Evolutionary conservation across 805 yeast genomes (phyloP).

Genomic region (Lipomyces yamanashiensis): DNA sequence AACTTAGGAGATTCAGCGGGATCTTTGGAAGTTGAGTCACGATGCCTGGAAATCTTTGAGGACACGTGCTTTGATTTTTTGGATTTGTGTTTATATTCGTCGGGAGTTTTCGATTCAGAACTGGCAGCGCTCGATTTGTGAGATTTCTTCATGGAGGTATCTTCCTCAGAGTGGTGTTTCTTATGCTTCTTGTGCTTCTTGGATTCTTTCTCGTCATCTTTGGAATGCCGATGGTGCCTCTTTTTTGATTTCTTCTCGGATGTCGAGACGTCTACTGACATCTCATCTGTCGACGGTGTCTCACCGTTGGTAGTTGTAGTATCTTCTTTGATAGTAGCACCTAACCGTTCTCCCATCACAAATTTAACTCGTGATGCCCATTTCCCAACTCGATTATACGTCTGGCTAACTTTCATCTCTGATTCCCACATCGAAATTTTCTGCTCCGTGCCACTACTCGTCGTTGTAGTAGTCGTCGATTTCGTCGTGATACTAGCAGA

Average conservation of each 20-base stretch:
- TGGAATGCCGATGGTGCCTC: slow-evolving; percentile 18
- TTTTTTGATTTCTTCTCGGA: slow-evolving; percentile 31
- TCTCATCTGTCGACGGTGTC: slow-evolving; percentile 38
- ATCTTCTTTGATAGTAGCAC: slow-evolving; percentile 61
- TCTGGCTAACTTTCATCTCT: slow-evolving; percentile 59
- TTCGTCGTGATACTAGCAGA: not conserved
- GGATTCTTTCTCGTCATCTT: slow-evolving; percentile 1
- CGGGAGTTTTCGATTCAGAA: not conserved
- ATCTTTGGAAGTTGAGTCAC: no score
- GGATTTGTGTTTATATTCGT: not conserved
- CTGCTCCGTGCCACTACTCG: slow-evolving; percentile 52
- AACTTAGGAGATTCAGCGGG: no score
- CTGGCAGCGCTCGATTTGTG: slow-evolving; percentile 35
- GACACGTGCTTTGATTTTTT: not conserved
- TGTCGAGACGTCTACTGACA: not conserved
- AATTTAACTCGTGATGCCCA: slow-evolving; percentile 90
- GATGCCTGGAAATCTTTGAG: no score
- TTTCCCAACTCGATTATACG: slow-evolving; percentile 53
- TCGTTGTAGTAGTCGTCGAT: not conserved
- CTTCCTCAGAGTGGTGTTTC: slow-evolving; percentile 36
- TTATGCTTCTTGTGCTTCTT: slow-evolving; percentile 42
- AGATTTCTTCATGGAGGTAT: slow-evolving; percentile 36
- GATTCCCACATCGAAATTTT: slow-evolving; percentile 53
- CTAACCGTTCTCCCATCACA: slow-evolving; percentile 79
- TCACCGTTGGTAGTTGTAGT: slow-evolving; percentile 9